Conservation (phyloP, 768 basidiomycete species). For the Auricularia auricula-judae region DNA sequence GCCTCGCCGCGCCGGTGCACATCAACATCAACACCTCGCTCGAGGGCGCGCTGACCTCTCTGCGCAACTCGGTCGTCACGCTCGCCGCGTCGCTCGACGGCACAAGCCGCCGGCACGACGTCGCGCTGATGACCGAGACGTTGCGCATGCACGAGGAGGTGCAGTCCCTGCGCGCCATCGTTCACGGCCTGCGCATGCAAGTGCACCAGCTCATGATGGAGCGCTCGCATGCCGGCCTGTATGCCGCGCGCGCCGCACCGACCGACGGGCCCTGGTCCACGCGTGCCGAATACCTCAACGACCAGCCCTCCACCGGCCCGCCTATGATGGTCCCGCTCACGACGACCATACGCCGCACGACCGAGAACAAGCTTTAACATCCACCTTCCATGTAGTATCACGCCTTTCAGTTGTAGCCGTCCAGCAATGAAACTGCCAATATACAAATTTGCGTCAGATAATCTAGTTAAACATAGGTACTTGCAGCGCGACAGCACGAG, state of each 20-base stretch:
- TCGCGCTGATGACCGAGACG: slow-evolving; percentile 59
- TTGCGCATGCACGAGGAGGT: slow-evolving; percentile 66
- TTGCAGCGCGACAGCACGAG: too few species aligned
- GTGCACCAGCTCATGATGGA: slow-evolving; percentile 70
- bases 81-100: slow-evolving; percentile 53
- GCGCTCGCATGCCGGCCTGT: slow-evolving; percentile 17
- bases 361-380: slow-evolving; percentile 6
- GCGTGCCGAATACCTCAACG: slow-evolving; percentile 2
- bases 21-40: slow-evolving; percentile 50
- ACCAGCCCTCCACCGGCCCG: slow-evolving; percentile 1
- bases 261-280: not conserved
- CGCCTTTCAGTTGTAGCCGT: too few species aligned
- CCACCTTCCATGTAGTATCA: not conserved
- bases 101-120: slow-evolving; percentile 49
- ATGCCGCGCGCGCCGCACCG: not conserved
- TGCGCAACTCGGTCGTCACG: slow-evolving; percentile 49
- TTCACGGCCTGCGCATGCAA: slow-evolving; percentile 75
- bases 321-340: slow-evolving; percentile 1
- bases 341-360: slow-evolving; percentile 1
- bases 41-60: slow-evolving; percentile 45
- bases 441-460: too few species aligned
- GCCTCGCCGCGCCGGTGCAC: slow-evolving; percentile 37
- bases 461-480: too few species aligned
- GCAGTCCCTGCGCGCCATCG: slow-evolving; percentile 50
- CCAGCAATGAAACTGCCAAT: too few species aligned